phyloP scores from a whole-genome alignment of 2,329 filamentous ascomycete genomes.

The Paecilomyces variotii region DNA sequence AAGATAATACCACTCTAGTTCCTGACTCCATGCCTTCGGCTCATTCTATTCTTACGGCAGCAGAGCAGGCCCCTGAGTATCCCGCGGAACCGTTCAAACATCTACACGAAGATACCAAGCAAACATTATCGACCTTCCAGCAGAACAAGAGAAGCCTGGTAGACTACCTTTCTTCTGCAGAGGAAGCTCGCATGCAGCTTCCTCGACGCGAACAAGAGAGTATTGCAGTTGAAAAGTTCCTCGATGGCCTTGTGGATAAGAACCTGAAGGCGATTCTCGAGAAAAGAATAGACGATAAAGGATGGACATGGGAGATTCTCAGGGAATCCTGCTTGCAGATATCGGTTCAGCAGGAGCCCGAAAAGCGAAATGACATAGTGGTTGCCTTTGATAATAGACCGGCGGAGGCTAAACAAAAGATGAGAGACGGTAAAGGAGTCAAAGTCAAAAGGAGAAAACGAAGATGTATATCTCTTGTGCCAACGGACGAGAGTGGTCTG shows the following conservation, averaged over 20 bases:
- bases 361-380: background rate
- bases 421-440: background rate
- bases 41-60: background rate
- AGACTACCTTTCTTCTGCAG: conserved; percentile 19
- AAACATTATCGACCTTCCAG: background rate
- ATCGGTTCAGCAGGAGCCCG: background rate
- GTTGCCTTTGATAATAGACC: background rate
- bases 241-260: conserved; percentile 20
- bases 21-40: conserved; percentile 10
- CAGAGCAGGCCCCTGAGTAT: background rate
- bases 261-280: conserved; percentile 12
- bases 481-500: conserved; percentile 18
- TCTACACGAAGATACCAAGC: background rate
- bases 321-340: conserved; percentile 2
- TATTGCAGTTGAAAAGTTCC: conserved; percentile 20
- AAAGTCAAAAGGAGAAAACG: conserved; percentile 10
- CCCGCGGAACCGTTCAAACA: background rate
- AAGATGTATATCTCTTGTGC: conserved; percentile 21
- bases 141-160: conserved; percentile 16
- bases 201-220: conserved; percentile 11
- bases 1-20: conserved; percentile 3
- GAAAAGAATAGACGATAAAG: conserved; percentile 13
- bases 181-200: conserved; percentile 10
- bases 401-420: background rate
- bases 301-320: conserved; percentile 21